Conservation (phyloP, 352 stramenopile species). For the Phytophthora quininea region DNA sequence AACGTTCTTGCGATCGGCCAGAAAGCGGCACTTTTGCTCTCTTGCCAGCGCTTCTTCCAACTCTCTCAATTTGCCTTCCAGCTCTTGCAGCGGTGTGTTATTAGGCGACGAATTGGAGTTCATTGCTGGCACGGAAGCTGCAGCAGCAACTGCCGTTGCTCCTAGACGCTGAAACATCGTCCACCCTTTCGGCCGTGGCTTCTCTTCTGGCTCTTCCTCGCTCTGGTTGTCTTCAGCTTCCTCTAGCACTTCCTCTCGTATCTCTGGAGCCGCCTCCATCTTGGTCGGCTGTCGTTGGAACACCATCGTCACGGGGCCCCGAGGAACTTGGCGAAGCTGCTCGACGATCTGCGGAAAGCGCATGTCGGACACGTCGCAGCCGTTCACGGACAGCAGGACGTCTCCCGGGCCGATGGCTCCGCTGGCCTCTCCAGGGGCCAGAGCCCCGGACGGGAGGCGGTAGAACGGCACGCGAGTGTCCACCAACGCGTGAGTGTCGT, state of each 20-base stretch:
- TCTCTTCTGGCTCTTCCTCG: slow-evolving; percentile 17
- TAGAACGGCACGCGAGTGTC: slow-evolving; percentile 73
- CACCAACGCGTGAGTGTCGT: slow-evolving; percentile 47
- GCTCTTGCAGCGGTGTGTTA: slow-evolving; percentile 25
- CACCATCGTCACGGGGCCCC: slow-evolving; percentile 45
- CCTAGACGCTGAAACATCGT: slow-evolving; percentile 48
- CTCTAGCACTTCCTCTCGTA: slow-evolving; percentile 15
- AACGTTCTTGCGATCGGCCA: slow-evolving; percentile 78
- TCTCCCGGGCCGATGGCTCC: slow-evolving; percentile 54
- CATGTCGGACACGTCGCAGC: slow-evolving; percentile 31
- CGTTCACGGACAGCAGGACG: slow-evolving; percentile 55
- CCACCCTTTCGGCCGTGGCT: slow-evolving; percentile 36
- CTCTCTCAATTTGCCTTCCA: slow-evolving; percentile 32
- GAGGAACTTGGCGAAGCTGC: slow-evolving; percentile 55
- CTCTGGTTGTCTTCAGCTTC: slow-evolving; percentile 9
- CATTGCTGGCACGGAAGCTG: slow-evolving; percentile 10
- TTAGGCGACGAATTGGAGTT: slow-evolving; percentile 7
- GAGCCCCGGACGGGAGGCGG: slow-evolving; percentile 52
- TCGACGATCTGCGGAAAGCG: slow-evolving; percentile 63
- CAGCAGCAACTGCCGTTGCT: slow-evolving; percentile 18
- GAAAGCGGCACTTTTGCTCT: slow-evolving; percentile 75
- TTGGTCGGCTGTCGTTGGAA: slow-evolving; percentile 39
- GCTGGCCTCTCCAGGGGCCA: slow-evolving; percentile 66
- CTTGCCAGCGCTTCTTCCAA: slow-evolving; percentile 54
- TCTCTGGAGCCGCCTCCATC: slow-evolving; percentile 7